Percentiles rank a stretch among this genome's conserved stretches.
Conservation (phyloP, 768 basidiomycete genomes). For the Clitopilus passeckerianus region DNA sequence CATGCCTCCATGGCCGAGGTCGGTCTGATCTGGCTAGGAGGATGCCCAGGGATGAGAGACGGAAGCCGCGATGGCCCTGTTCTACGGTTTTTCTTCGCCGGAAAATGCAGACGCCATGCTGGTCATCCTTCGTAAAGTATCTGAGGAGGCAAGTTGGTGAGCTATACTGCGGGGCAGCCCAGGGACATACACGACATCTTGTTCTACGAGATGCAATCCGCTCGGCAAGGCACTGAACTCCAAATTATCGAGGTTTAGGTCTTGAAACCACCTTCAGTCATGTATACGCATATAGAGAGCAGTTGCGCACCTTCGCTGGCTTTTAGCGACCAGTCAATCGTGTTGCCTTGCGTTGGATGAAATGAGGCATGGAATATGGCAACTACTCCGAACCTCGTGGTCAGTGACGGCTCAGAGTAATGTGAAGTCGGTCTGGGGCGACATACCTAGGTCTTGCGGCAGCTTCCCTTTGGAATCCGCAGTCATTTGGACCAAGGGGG, state of each 20-base stretch:
- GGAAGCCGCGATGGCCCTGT: constrained; percentile 72
- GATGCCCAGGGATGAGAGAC: constrained; percentile 74
- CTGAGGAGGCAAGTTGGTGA: constrained; percentile 25
- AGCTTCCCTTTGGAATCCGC: constrained; percentile 15
- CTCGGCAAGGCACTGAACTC: constrained; percentile 83
- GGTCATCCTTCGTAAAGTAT: constrained; percentile 66
- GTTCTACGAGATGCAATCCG: constrained; percentile 74
- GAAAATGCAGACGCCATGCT: constrained; percentile 74
- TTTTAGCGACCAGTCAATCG: constrained; percentile 75
- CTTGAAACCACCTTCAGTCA: constrained; percentile 25
- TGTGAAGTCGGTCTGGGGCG: not conserved
- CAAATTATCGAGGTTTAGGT: constrained; percentile 60
- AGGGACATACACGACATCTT: constrained; percentile 66
- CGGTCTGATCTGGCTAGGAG: constrained; percentile 60
- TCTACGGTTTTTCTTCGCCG: constrained; percentile 63
- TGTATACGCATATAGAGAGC: not conserved
- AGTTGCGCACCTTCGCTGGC: constrained; percentile 53
- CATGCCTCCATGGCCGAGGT: constrained; percentile 75
- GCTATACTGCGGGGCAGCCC: not conserved
- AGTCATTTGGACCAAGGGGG: not conserved
- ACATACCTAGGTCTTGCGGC: constrained; percentile 54
- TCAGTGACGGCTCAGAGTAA: not conserved
- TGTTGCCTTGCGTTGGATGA: constrained; percentile 77
- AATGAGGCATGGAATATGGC: constrained; percentile 84
- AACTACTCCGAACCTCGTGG: constrained; percentile 33